Evolutionary conservation across 2,329 filamentous ascomycete species (phyloP), one percentile per base, ranked within the genome.

Genomic region (Aspergillus quadrilineatus): DNA sequence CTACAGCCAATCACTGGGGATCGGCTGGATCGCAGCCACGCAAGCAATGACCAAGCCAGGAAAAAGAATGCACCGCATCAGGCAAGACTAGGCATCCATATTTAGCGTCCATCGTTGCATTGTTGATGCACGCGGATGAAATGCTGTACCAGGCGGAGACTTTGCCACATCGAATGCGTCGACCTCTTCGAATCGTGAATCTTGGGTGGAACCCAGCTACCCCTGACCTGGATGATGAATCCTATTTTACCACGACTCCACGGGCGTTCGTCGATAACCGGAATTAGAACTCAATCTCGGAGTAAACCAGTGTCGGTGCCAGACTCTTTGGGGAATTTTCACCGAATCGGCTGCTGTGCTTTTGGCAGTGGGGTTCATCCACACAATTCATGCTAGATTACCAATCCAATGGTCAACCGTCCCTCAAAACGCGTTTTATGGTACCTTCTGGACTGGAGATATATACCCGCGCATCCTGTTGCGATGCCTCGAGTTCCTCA

Each of bases 11-110:
- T 61, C 12, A 48, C 4, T 9, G 29, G 8, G 29, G 14, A 53
- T 52, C 49, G 39, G 29, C 46, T 53, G 48, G 54, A 22, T 22
- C 8, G 14, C 39, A 26, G 59, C 59, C 61, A 58, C 62, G 62
- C 61, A 64, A 64, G 57, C 62, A 47, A 30, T 50, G 45, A 53
- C 28, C 49, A 48, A 46, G 34, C 43, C 28, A 26, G 41, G 49
- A 30, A 46, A 30, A 42, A 46, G 26, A 42, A 37, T 44, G 42
- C 32, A 43, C 50, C 48, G 44, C n/a, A 42, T 56, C 37, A 36
- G 53, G 46, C 54, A 43, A 32, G 45, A 10, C 22, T 32, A 49
- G 55, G 55, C 50, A 50, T 49, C 45, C 44, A 49, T 43, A 29
- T 53, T 57, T 39, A 28, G 32, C 22, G 12, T 36, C 8, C 15